Conservation (phyloP, 345 rosid genomes). For the Salix arbutifolia region DNA sequence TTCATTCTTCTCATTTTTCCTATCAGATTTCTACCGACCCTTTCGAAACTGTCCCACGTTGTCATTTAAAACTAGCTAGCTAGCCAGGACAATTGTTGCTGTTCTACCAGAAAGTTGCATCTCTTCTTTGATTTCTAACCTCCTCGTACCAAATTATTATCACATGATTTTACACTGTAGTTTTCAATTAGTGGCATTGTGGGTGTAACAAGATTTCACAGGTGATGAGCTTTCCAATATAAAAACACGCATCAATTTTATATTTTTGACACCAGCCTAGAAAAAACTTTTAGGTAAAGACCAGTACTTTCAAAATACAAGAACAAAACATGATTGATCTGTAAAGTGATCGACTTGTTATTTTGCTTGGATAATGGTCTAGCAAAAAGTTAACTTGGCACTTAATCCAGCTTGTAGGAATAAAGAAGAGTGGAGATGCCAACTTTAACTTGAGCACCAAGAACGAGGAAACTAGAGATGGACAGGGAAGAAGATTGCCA, state of each 20-base stretch:
- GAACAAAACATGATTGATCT: too few relatives aligned
- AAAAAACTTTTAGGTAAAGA: too few relatives aligned
- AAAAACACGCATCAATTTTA: too few relatives aligned
- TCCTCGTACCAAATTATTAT: not conserved
- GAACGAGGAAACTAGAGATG: slow-evolving; percentile 46
- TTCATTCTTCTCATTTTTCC: not conserved
- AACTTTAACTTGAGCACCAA: slow-evolving; percentile 42
- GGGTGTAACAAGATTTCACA: not conserved
- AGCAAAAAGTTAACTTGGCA: not conserved
- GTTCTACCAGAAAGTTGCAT: not conserved
- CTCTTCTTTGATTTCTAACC: not conserved
- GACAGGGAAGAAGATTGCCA: slow-evolving; percentile 24
- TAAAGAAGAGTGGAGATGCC: slow-evolving; percentile 58
- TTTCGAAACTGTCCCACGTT: not conserved
- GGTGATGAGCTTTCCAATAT: not conserved
- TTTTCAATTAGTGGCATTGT: not conserved
- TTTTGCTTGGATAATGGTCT: not conserved
- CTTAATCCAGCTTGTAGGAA: slow-evolving; percentile 58
- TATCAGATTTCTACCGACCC: not conserved
- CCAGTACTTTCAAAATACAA: too few relatives aligned
- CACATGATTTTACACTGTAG: not conserved
- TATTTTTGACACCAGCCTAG: too few relatives aligned
- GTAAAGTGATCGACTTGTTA: not conserved
- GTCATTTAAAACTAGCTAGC: not conserved
- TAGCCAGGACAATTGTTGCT: not conserved